Evolutionary conservation across 345 rosid species (phyloP).

Genomic region (Microcos paniculata): DNA sequence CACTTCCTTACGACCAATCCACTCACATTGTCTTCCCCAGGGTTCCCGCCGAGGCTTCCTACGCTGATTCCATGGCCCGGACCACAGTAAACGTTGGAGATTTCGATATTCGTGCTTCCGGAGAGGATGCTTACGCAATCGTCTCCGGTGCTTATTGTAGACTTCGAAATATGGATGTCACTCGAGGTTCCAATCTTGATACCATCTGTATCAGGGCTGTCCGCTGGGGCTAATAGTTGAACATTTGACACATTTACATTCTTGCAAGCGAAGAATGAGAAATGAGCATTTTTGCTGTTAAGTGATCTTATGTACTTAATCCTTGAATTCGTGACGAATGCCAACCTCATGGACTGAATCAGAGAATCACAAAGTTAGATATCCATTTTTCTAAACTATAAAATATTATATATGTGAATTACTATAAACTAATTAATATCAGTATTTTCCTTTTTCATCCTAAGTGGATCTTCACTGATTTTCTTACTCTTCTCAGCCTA

Average conservation of each 20-base stretch:
- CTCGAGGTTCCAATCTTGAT: constrained; percentile 39
- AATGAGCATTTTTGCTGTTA: constrained; percentile 26
- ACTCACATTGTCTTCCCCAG: constrained; percentile 27
- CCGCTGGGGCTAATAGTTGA: constrained; percentile 27
- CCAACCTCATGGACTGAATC: constrained; percentile 12
- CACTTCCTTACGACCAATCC: constrained; percentile 20
- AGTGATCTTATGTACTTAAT: constrained; percentile 15
- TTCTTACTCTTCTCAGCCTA: too few species aligned
- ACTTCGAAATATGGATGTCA: background rate
- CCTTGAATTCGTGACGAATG: constrained; percentile 23
- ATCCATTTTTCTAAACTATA: too few species aligned
- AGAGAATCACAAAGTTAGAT: background rate
- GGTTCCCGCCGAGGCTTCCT: constrained; percentile 42
- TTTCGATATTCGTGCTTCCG: constrained; percentile 32
- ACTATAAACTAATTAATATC: too few species aligned
- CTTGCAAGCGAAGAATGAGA: constrained; percentile 17
- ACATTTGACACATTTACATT: constrained; percentile 17
- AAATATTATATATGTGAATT: too few species aligned
- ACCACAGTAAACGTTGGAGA: constrained; percentile 37
- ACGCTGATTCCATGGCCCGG: constrained; percentile 56
- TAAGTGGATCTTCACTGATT: too few species aligned
- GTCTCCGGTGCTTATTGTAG: constrained; percentile 33
- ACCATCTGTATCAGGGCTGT: constrained; percentile 50
- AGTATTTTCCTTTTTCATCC: too few species aligned
- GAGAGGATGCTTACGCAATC: constrained; percentile 47